Evolutionary conservation across 2,329 filamentous ascomycete species (phyloP).

Genomic region (Paecilomyces sp.): DNA sequence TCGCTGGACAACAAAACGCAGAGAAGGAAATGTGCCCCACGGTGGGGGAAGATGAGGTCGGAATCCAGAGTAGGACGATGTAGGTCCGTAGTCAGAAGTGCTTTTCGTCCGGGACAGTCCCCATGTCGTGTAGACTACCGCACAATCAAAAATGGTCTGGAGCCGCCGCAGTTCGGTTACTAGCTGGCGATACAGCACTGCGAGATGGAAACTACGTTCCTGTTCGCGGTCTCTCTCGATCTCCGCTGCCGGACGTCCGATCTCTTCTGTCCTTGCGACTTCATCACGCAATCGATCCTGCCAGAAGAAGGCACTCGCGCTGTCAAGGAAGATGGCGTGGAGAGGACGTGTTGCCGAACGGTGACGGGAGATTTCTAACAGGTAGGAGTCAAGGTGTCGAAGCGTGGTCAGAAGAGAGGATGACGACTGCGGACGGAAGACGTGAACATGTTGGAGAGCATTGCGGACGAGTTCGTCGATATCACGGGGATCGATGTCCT

Average conservation of each 20-base stretch:
- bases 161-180: constrained; percentile 24
- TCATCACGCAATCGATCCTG: constrained; percentile 41
- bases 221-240: constrained; percentile 19
- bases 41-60: constrained; percentile 28
- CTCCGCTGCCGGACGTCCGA: constrained; percentile 21
- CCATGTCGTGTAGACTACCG: constrained; percentile 31
- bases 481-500: constrained; percentile 12
- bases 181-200: constrained; percentile 23
- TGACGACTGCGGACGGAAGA: constrained; percentile 51
- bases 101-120: constrained; percentile 8
- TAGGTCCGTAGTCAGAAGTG: constrained; percentile 7
- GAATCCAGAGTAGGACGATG: constrained; percentile 14
- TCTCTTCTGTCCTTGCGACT: constrained; percentile 31
- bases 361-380: constrained; percentile 40
- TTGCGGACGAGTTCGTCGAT: constrained; percentile 21
- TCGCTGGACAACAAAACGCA: constrained; percentile 31
- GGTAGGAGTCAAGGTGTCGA: constrained; percentile 39
- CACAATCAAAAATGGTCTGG: constrained; percentile 31
- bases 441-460: constrained; percentile 49
- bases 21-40: constrained; percentile 30
- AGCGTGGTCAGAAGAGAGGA: constrained; percentile 45
- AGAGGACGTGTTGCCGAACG: constrained; percentile 40
- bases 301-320: constrained; percentile 50
- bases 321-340: constrained; percentile 48
- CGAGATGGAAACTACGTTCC: constrained; percentile 21